Evolutionary conservation across 306 rosid genomes (phyloP).

Genomic region (Lathyrus tuberosus): DNA sequence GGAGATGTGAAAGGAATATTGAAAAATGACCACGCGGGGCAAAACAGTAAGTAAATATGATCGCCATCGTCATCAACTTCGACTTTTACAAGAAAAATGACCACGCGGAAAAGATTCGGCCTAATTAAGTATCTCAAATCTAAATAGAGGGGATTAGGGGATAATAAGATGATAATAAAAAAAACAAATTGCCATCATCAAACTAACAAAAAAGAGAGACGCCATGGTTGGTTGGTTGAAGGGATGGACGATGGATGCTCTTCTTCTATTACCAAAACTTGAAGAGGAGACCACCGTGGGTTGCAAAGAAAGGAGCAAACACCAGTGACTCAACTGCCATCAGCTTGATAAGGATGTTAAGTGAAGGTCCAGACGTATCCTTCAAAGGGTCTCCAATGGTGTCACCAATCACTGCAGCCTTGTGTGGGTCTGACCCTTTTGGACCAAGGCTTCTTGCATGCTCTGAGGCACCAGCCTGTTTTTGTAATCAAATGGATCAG

Average conservation of each 20-base stretch:
- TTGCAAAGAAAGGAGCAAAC: slow-evolving; percentile 95
- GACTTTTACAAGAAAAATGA: slow-evolving; percentile 43
- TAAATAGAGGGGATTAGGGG: not conserved
- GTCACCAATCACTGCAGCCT: slow-evolving; percentile 97
- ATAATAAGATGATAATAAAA: slow-evolving; percentile 6
- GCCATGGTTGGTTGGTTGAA: slow-evolving; percentile 5
- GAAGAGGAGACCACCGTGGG: slow-evolving; percentile 89
- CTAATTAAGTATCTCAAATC: slow-evolving; percentile 47
- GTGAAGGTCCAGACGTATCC: slow-evolving; percentile 95
- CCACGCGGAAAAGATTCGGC: slow-evolving; percentile 35
- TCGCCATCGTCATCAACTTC: slow-evolving; percentile 47
- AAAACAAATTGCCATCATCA: slow-evolving; percentile 34
- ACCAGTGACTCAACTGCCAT: slow-evolving; percentile 97
- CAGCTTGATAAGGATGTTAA: slow-evolving; percentile 97
- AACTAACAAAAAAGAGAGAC: slow-evolving; percentile 6
- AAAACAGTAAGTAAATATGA: slow-evolving; percentile 29
- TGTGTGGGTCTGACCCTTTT: slow-evolving; percentile 88
- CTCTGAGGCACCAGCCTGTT: slow-evolving; percentile 77
- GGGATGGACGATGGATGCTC: slow-evolving; percentile 11
- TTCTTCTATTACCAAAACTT: slow-evolving; percentile 51
- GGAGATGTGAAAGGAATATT: slow-evolving; percentile 8
- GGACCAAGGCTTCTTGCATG: slow-evolving; percentile 95
- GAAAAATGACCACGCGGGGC: slow-evolving; percentile 18
- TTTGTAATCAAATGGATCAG: not conserved
- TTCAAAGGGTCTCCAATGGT: slow-evolving; percentile 96